A percentile compares a stretch with the other conserved stretches of the same genome.
Evolutionary conservation across 2,329 filamentous ascomycete species (phyloP).

Genomic region (Penicillium brevicompactum): DNA sequence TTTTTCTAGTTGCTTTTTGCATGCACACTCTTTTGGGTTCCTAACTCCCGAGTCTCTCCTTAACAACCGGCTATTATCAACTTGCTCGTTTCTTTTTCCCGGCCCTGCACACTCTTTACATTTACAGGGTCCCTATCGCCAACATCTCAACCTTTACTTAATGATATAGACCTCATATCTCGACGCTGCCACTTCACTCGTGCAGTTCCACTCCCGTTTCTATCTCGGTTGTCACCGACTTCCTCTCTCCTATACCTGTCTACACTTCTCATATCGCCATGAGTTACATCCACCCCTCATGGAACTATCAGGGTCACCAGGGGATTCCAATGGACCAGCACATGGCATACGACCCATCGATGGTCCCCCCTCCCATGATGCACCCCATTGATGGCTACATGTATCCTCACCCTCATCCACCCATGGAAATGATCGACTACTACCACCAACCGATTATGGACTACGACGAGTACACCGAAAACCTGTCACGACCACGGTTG

Average conservation of each 20-base stretch:
- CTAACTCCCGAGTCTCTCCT: conserved; percentile 27
- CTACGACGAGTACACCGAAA: conserved; percentile 51
- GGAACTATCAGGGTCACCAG: conserved; percentile 36
- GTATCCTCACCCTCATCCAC: conserved; percentile 38
- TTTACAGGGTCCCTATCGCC: conserved; percentile 5
- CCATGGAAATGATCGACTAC: conserved; percentile 47
- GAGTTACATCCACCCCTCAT: conserved; percentile 44
- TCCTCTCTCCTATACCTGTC: conserved; percentile 7
- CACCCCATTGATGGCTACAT: conserved; percentile 43
- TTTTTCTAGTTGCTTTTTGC: conserved; percentile 22
- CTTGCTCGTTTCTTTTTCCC: conserved; percentile 26
- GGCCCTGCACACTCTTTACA: conserved; percentile 12
- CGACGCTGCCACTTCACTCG: conserved; percentile 22
- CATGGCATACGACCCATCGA: conserved; percentile 38
- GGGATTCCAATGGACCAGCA: conserved; percentile 41
- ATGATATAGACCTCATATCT: conserved; percentile 20
- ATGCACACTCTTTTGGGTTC: conserved; percentile 22
- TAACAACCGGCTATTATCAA: conserved; percentile 17
- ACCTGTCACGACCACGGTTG: conserved; percentile 51
- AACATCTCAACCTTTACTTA: conserved; percentile 3
- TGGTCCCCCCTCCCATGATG: conserved; percentile 41
- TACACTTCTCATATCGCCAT: conserved; percentile 25
- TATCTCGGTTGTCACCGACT: conserved; percentile 5
- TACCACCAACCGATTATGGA: conserved; percentile 46
- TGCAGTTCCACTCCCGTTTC: conserved; percentile 15